Evolutionary conservation across 1,284 basidiomycete genomes (phyloP).

Genomic region (Tilletia indica): DNA sequence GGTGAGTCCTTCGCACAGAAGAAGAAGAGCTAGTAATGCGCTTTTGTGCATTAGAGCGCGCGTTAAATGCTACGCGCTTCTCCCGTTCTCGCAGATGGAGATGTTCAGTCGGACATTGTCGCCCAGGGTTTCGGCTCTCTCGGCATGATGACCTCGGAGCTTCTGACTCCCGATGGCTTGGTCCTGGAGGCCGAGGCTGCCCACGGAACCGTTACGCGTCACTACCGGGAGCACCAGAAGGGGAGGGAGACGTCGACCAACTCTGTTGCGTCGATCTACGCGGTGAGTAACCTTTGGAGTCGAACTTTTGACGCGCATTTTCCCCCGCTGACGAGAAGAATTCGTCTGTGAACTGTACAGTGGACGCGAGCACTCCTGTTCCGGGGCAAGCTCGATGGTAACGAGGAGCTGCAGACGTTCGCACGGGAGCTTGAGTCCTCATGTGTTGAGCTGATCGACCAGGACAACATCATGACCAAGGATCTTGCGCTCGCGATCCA

Average conservation of each 20-base stretch:
- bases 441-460: conserved; percentile 87
- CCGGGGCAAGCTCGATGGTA: conserved; percentile 87
- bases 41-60: too few species aligned
- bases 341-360: background rate
- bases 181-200: conserved; percentile 90
- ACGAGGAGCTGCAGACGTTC: conserved; percentile 73
- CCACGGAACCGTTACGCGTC: conserved; percentile 66
- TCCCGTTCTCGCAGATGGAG: conserved; percentile 67
- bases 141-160: conserved; percentile 97
- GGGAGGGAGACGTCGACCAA: conserved; percentile 83
- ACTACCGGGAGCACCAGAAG: conserved; percentile 96
- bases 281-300: conserved; percentile 51
- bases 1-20: background rate
- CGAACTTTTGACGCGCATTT: background rate
- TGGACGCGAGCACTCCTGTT: conserved; percentile 90
- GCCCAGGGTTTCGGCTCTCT: conserved; percentile 79
- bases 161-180: conserved; percentile 91
- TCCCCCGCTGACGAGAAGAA: background rate
- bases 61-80: too few species aligned
- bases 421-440: conserved; percentile 78
- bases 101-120: conserved; percentile 64
- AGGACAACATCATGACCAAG: conserved; percentile 82
- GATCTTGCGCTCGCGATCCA: conserved; percentile 93
- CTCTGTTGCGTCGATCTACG: conserved; percentile 97
- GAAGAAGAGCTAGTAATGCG: too few species aligned